phyloP scores from a whole-genome alignment of 225 moss, liverwort and hornwort genomes.

The Takakia lepidozioides region DNA sequence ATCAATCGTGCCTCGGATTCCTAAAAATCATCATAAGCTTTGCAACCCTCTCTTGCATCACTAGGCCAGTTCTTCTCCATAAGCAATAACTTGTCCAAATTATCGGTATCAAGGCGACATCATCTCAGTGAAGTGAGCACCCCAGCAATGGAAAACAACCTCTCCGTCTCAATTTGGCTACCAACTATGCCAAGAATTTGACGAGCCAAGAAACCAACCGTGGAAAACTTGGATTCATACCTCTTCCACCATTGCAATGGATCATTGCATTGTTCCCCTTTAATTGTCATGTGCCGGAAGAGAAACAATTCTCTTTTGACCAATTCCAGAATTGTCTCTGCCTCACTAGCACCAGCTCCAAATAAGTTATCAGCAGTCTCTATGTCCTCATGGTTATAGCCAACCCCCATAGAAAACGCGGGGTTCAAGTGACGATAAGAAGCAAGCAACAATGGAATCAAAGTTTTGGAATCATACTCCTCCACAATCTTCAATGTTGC shows the following conservation, averaged over 20 bases:
- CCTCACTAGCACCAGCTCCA: no score
- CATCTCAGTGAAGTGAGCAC: neutral
- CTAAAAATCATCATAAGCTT: neutral
- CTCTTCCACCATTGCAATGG: neutral
- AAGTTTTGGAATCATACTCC: neutral
- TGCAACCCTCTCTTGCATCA: neutral
- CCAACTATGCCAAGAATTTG: neutral
- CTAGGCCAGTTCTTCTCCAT: neutral
- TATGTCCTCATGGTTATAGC: no score
- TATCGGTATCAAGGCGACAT: neutral
- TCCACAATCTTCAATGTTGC: neutral
- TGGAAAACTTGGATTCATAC: constrained; percentile 1
- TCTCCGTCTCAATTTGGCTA: no score
- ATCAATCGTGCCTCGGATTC: neutral
- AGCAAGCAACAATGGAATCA: no score
- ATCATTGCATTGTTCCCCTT: no score
- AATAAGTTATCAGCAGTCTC: no score
- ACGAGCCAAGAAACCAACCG: neutral
- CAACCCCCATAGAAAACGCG: no score
- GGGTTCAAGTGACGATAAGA: no score
- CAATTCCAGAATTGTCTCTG: no score
- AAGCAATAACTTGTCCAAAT: no score
- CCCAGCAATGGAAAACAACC: constrained; percentile 1
- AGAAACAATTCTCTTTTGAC: no score
- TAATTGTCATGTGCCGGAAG: no score